Percentiles rank a stretch among this genome's conserved stretches.
These are phyloP conservation scores for Hymenoscyphus repandus DNA, from an alignment of 2,329 filamentous ascomycete species.

Conservation along the genomic window DNA sequence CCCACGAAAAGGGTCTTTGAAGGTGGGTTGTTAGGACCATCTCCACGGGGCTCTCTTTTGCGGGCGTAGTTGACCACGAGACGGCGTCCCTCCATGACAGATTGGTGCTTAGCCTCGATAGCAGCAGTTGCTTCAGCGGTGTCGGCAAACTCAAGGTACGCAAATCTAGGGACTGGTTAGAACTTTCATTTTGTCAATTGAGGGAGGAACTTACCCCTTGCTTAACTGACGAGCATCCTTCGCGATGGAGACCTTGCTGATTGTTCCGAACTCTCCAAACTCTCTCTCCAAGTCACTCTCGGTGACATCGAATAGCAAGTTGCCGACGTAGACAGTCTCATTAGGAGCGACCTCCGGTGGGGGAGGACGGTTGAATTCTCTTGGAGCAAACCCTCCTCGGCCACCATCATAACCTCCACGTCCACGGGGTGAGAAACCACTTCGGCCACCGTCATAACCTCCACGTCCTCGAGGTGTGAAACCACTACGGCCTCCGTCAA, in stretches of 20 bases:
- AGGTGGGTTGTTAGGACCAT: conserved; percentile 37
- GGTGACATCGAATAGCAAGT: conserved; percentile 64
- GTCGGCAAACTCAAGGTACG: conserved; percentile 56
- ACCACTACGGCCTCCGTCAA: not conserved
- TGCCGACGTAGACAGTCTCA: conserved; percentile 56
- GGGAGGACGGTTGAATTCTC: not conserved
- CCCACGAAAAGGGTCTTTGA: conserved; percentile 73
- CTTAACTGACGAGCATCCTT: conserved; percentile 58
- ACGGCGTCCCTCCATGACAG: conserved; percentile 58
- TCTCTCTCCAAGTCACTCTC: conserved; percentile 52
- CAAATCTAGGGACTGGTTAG: conserved; percentile 47
- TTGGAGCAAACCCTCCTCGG: not conserved
- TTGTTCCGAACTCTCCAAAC: conserved; percentile 51
- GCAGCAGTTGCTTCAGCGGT: conserved; percentile 49
- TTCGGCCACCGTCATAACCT: not conserved
- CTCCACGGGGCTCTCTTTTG: conserved; percentile 12
- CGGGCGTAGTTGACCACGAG: conserved; percentile 53
- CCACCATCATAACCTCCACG: not conserved
- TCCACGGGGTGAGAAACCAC: not conserved
- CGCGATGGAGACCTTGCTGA: conserved; percentile 50
- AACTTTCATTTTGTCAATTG: not conserved
- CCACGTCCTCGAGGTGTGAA: not conserved
- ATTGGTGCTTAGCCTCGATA: conserved; percentile 52
- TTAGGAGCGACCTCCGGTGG: not conserved
- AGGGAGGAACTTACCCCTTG: conserved; percentile 51